Percentiles rank a stretch among this genome's conserved stretches.
Evolutionary conservation across 1,284 basidiomycete genomes (phyloP).

Genomic region (Ceraceosorus guamensis): DNA sequence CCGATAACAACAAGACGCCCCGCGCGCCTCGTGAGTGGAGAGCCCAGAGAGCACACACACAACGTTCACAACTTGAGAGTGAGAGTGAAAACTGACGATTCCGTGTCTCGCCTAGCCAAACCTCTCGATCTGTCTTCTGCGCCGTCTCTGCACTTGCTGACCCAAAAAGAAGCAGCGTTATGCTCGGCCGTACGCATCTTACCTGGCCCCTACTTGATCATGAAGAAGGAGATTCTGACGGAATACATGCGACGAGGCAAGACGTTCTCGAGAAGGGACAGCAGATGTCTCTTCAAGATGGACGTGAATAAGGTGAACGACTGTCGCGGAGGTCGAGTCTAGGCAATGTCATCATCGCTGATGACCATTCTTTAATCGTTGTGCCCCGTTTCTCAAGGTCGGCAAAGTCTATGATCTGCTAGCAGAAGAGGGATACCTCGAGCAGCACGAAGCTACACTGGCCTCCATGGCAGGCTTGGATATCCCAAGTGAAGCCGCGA

Average conservation of each 20-base stretch:
- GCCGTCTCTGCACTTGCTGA: slow-evolving; percentile 40
- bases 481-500: no score
- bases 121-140: slow-evolving; percentile 37
- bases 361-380: no score
- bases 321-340: neutral
- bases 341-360: no score
- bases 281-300: slow-evolving; percentile 35
- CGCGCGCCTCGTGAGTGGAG: slow-evolving; percentile 4
- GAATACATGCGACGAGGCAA: slow-evolving; percentile 32
- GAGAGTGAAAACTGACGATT: neutral
- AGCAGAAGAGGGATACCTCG: slow-evolving; percentile 40
- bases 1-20: slow-evolving; percentile 5
- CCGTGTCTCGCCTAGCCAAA: slow-evolving; percentile 13
- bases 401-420: slow-evolving; percentile 45
- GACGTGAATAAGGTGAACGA: slow-evolving; percentile 32
- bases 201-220: slow-evolving; percentile 41
- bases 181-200: slow-evolving; percentile 41
- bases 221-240: slow-evolving; percentile 42
- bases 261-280: slow-evolving; percentile 36
- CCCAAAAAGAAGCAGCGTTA: slow-evolving; percentile 34
- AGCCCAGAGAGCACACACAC: no score
- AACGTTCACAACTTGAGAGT: no score
- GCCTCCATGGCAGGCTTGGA: no score
- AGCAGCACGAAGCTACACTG: no score
- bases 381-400: neutral